phyloP scores from a whole-genome alignment of 306 rosid species.

The Gillenia trifoliata region DNA sequence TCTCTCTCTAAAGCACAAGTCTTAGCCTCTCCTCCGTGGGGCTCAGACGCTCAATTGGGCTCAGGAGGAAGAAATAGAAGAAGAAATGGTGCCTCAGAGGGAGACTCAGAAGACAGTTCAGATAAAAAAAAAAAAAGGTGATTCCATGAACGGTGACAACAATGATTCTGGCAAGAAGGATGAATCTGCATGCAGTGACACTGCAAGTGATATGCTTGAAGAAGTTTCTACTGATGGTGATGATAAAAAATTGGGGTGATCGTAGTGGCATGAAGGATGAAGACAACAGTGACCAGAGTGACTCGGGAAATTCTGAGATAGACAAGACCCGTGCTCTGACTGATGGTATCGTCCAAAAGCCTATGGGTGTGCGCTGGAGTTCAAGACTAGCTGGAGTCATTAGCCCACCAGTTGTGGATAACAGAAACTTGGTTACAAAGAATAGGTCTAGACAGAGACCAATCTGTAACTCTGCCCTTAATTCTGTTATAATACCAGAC shows the following conservation, averaged over 20 bases:
- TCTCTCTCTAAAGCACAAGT: no score
- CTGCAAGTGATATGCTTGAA: conserved; percentile 14
- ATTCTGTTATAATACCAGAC: conserved; percentile 39
- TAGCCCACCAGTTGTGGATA: conserved; percentile 32
- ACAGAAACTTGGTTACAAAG: conserved; percentile 49
- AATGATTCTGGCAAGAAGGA: conserved; percentile 13
- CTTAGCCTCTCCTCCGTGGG: no score
- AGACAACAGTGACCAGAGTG: conserved; percentile 16
- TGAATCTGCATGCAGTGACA: conserved; percentile 31
- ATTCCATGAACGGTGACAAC: neutral
- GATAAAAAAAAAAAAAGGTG: neutral
- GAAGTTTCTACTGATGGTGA: conserved; percentile 28
- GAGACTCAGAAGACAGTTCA: conserved; percentile 28
- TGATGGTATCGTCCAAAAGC: neutral
- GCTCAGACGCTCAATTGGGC: no score
- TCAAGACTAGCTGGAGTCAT: conserved; percentile 40
- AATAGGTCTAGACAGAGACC: conserved; percentile 78
- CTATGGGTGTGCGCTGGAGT: conserved; percentile 39
- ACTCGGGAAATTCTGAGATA: conserved; percentile 26
- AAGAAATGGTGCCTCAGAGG: conserved; percentile 23
- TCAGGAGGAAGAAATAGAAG: conserved; percentile 24
- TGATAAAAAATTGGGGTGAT: conserved; percentile 22
- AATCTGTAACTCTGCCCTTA: conserved; percentile 60
- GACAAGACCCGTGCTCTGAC: conserved; percentile 22
- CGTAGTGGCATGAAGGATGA: conserved; percentile 20